A percentile compares a stretch with the other conserved stretches of the same genome.
Evolutionary conservation across 768 basidiomycete species (phyloP).

Genomic region (Vishniacozyma victoriae): DNA sequence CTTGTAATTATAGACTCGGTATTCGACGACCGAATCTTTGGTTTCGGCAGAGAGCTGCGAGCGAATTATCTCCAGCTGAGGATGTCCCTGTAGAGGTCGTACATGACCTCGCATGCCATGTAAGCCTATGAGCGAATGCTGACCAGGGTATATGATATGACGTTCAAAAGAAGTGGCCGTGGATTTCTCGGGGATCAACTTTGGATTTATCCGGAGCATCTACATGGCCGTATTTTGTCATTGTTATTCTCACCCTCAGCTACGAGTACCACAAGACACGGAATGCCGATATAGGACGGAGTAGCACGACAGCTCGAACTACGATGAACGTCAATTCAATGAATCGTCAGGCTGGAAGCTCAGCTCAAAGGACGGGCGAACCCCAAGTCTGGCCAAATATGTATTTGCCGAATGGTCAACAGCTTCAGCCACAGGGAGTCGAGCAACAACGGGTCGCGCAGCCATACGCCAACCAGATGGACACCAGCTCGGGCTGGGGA

Average conservation of each 20-base stretch:
- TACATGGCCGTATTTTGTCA: too few species aligned
- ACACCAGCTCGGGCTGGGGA: too few species aligned
- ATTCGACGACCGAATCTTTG: constrained; percentile 13
- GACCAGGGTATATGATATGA: not conserved
- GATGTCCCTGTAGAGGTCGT: constrained; percentile 7
- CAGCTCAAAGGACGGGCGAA: too few species aligned
- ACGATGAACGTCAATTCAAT: too few species aligned
- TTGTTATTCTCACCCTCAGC: too few species aligned
- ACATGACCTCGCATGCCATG: not conserved
- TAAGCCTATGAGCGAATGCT: not conserved
- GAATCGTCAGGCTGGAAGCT: too few species aligned
- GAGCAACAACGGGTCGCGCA: not conserved
- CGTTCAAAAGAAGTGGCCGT: not conserved
- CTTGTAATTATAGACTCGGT: constrained; percentile 22
- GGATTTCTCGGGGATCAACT: not conserved
- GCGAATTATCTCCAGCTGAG: constrained; percentile 12
- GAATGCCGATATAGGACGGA: too few species aligned
- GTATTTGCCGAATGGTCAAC: too few species aligned
- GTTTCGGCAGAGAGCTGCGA: not conserved
- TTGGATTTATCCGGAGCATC: too few species aligned
- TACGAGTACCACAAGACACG: too few species aligned
- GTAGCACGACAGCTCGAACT: too few species aligned
- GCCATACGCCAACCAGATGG: not conserved
- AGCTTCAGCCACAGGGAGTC: not conserved
- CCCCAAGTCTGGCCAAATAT: too few species aligned